Evolutionary conservation across 1,284 basidiomycete species (phyloP), one percentile per base, ranked within the genome.

Genomic region (Gymnopus androsaceus): DNA sequence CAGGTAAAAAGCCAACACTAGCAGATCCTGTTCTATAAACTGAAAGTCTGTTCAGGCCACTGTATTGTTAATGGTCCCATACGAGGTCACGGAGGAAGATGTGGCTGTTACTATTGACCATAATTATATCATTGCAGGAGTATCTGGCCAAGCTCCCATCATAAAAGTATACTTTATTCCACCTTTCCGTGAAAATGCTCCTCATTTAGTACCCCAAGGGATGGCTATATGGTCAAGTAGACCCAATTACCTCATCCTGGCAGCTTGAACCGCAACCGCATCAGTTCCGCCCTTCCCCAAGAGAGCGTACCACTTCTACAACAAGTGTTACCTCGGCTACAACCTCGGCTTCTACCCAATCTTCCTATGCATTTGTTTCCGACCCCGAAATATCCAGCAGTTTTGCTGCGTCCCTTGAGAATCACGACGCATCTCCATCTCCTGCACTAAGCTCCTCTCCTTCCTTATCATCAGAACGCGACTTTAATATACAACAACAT

Each of bases 311-410:
- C 0, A 83, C 82, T 2, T 91, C 89, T 17, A 84, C 85, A 3
- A 76, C 84, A 4, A 90, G 88, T 2, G 53, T 47, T n/a, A 54
- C 44, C 9, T 50, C 48, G 19, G 48, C n/a, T n/a, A n/a, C 34
- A n/a, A 38, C 48, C 5, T 87, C 87, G 4, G 72, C 83, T 0
- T 91, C 88, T 6, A 87, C 85, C 0, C 87, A 83, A 37, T 91
- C 89, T 8, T 91, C 88, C 0, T 91, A 85, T 62, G 88, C 89
- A 2, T 77, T 89, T 54, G 75, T 92, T 3, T 90, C 89, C 11
- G 89, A 91, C 60, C 83, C 82, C 1, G 88, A 91, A 60, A 85
- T 90, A 51, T 88, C 88, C 5, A 90, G 87, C 69, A 88, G 85
- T 67, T 90, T 91, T 61, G 85, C 87, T 2, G 88, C 86, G 6